Evolutionary conservation across 2,329 filamentous ascomycete genomes (phyloP), one percentile per base, ranked within the genome.

Genomic region (Alternaria consortialis): DNA sequence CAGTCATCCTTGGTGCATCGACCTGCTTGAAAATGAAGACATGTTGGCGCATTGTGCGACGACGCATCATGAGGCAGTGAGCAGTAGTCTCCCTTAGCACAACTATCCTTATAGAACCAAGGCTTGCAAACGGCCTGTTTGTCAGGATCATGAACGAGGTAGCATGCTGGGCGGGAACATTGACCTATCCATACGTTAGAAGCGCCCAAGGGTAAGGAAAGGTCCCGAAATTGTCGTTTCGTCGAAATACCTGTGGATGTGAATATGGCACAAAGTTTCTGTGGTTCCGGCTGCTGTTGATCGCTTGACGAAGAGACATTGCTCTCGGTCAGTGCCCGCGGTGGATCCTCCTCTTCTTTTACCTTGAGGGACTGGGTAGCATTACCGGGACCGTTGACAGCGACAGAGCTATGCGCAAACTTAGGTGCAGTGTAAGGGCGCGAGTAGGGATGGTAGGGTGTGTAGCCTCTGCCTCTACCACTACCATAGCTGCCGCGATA

Each of bases 101-200:
- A 99, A 72, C 86, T 84, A 75, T 91, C 90, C 75, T 91, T 93
- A 74, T 90, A 89, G 55, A 98, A 84, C 76, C 91, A 93, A 55
- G 92, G 89, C 80, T 92, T 95, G 88, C 95, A 99, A 58, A 95
- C 89, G 57, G 94, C 92, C 73, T 97, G 92, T 81, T 92, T 97
- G 76, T 88, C 84, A 42, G 91, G 87, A 75, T 99, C 92, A 84
- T 99, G 95, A 51, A 89, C 83, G 76, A 91, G 95, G 56, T 87
- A 90, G 80, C 95, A 99, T 48, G 81, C 83, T 7, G 91, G 90
- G 60, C 94, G 94, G 79, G 92, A 92, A 79, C 95, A 99, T 67
- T 90, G 90, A 82, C 95, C 95, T 77, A 48, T 17, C 37, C 27
- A 29, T 6, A 15, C 2, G 66, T 77, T 64, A 76, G 69, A 62